These are phyloP conservation scores for Conringia planisiliqua DNA, from an alignment of 345 rosid genomes.

Conservation along the genomic window DNA sequence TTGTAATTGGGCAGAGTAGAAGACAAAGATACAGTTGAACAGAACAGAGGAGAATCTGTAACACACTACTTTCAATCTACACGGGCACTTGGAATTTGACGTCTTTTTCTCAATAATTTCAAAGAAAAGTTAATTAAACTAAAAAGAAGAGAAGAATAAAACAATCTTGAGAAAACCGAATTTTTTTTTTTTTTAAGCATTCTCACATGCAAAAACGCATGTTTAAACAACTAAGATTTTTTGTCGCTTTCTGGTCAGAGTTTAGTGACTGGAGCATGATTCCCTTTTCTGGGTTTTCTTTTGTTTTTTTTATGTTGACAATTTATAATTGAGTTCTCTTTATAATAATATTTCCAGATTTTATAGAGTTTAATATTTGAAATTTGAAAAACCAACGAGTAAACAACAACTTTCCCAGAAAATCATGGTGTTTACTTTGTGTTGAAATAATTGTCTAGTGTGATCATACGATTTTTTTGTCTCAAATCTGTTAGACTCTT, in stretches of 20 bases:
- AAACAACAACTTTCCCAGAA: slow-evolving; percentile 23
- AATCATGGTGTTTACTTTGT: slow-evolving; percentile 19
- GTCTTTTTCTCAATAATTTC: slow-evolving; percentile 18
- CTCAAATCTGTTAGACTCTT: slow-evolving; percentile 18
- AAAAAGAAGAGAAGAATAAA: slow-evolving; percentile 4
- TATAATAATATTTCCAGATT: neutral
- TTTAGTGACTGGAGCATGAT: slow-evolving; percentile 37
- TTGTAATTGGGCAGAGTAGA: slow-evolving; percentile 23
- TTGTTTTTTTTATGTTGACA: slow-evolving; percentile 2
- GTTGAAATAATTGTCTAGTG: slow-evolving; percentile 12
- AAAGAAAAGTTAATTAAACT: slow-evolving; percentile 13
- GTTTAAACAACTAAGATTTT: slow-evolving; percentile 12
- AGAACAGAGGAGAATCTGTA: slow-evolving; percentile 36
- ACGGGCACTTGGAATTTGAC: slow-evolving; percentile 28
- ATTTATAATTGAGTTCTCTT: too few relatives aligned
- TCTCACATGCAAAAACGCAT: slow-evolving; percentile 31
- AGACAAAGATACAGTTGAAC: slow-evolving; percentile 45
- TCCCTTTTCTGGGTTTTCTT: slow-evolving; percentile 20
- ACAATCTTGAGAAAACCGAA: neutral
- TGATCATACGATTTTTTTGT: slow-evolving; percentile 14
- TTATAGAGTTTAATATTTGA: slow-evolving; percentile 8
- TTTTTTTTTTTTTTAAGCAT: too few relatives aligned
- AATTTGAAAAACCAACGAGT: slow-evolving; percentile 20
- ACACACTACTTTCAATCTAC: slow-evolving; percentile 33
- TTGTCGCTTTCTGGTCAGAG: slow-evolving; percentile 35